A percentile compares a stretch with the other conserved stretches of the same genome.
These are phyloP conservation scores for Eutrema heterophyllum DNA, from an alignment of 345 rosid species.

Conservation along the genomic window DNA sequence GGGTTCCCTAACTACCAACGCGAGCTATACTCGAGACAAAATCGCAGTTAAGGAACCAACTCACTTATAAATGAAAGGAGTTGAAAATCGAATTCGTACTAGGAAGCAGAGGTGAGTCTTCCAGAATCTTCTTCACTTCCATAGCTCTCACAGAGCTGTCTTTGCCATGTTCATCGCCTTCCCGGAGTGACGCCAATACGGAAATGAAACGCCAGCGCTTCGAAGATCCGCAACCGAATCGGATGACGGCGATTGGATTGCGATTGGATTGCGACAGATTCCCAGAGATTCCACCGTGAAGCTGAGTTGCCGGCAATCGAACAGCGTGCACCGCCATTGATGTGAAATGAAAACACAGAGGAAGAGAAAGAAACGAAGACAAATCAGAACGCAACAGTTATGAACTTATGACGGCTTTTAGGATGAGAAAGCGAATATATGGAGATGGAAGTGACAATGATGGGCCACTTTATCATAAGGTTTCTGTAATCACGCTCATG, in stretches of 20 bases:
- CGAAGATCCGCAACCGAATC: slow-evolving; percentile 1
- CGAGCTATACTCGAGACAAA: not conserved
- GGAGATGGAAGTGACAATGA: not conserved
- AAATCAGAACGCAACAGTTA: not conserved
- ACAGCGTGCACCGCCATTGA: slow-evolving; percentile 43
- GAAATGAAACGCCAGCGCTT: slow-evolving; percentile 27
- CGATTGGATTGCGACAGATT: slow-evolving; percentile 30
- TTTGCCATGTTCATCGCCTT: slow-evolving; percentile 18
- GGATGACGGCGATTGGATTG: not conserved
- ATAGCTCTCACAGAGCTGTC: slow-evolving; percentile 32
- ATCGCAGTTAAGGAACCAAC: not conserved
- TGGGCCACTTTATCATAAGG: slow-evolving; percentile 9
- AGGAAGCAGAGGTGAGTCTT: slow-evolving; percentile 52
- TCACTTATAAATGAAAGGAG: not conserved
- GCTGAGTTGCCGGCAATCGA: slow-evolving; percentile 31
- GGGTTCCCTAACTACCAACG: not conserved
- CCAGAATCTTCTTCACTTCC: slow-evolving; percentile 36
- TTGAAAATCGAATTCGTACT: slow-evolving; percentile 37
- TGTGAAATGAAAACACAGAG: slow-evolving; percentile 12
- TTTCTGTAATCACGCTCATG: not conserved
- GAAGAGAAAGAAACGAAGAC: not conserved
- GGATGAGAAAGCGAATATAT: not conserved
- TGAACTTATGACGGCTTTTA: slow-evolving; percentile 12
- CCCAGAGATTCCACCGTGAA: slow-evolving; percentile 24
- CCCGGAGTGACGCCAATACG: slow-evolving; percentile 30